These are phyloP conservation scores for Amaranthus cruentus DNA, from an alignment of 148 eudicot species.

Conservation along the genomic window DNA sequence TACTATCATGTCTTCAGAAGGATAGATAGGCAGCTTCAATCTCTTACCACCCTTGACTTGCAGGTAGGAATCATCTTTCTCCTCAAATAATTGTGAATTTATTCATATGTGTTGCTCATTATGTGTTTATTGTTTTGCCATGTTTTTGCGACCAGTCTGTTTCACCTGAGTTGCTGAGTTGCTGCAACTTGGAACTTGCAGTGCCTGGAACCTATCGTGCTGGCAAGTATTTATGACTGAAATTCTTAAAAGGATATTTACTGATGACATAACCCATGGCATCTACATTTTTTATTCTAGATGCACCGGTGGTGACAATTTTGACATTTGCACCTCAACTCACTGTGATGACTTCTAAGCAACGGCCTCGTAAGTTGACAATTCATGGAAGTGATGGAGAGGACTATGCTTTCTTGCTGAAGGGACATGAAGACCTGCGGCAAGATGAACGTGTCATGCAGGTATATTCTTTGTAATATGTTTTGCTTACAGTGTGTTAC, in stretches of 20 bases:
- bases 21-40: conserved; percentile 89
- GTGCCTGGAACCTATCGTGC: conserved; percentile 98
- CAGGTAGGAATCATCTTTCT: conserved; percentile 47
- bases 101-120: conserved; percentile 1
- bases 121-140: neutral
- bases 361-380: conserved; percentile 93
- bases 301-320: conserved; percentile 83
- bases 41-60: conserved; percentile 80
- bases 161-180: conserved; percentile 83
- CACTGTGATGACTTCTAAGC: conserved; percentile 90
- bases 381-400: conserved; percentile 95
- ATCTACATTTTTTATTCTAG: conserved; percentile 31
- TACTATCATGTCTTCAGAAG: conserved; percentile 93
- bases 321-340: conserved; percentile 91
- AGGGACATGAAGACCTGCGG: conserved; percentile 98
- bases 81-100: neutral
- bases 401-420: conserved; percentile 88
- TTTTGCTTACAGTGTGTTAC: neutral
- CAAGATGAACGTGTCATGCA: conserved; percentile 99
- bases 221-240: conserved; percentile 36
- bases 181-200: conserved; percentile 84
- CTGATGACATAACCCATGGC: neutral
- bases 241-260: neutral
- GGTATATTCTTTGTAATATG: conserved; percentile 33
- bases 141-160: conserved; percentile 58